Base-by-base conservation (phyloP, 2,329 filamentous ascomycete species). In the Xylaria digitata region DNA sequence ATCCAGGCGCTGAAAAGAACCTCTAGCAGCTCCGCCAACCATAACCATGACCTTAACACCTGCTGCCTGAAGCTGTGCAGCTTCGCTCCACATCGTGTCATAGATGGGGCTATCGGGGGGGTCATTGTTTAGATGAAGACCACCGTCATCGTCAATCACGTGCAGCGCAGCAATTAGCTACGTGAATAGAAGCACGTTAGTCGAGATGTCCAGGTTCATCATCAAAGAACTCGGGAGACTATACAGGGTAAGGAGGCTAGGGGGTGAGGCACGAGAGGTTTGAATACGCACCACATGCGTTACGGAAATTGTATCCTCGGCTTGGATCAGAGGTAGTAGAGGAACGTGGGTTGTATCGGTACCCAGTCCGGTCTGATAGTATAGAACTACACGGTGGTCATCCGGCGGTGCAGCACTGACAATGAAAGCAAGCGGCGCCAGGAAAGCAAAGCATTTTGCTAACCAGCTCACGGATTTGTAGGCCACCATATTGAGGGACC, bases 131-230 rank as follows among this genome's bases (percentile, higher is more conserved):
- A 97, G 86, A 0, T 90, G 92, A 72, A 95, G 86, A 65, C 88
- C 84, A 8, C 83, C 83, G 0, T 92, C 88, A 21, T 81, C 80
- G 6, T 86, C 83, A 78, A 96, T 94, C 72, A 97, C 82, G 79
- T 97, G 94, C 66, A 97, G 88, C 13, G 94, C 94, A 6, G 92
- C 93, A 55, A 97, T 81, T 72, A 97, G 94, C 26, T 26, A 26
- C 26, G 26, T 26, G 26, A 26, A 26, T 26, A 5, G 5, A 26
- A 26, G 26, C 26, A 26, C 5, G 26, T 26, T 26, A 26, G 26
- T 26, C 26, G 26, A 26, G n/a, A n/a, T n/a, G 26, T 26, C 26
- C 5, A 26, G 26, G 26, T 5, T 26, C 26, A 26, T 3, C 26
- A 26, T 26, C 26, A 5, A 26, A 26, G 26, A 26, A 26, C 26